phyloP scores from a whole-genome alignment of 2,329 filamentous ascomycete genomes.

The Diaporthe nobilis region DNA sequence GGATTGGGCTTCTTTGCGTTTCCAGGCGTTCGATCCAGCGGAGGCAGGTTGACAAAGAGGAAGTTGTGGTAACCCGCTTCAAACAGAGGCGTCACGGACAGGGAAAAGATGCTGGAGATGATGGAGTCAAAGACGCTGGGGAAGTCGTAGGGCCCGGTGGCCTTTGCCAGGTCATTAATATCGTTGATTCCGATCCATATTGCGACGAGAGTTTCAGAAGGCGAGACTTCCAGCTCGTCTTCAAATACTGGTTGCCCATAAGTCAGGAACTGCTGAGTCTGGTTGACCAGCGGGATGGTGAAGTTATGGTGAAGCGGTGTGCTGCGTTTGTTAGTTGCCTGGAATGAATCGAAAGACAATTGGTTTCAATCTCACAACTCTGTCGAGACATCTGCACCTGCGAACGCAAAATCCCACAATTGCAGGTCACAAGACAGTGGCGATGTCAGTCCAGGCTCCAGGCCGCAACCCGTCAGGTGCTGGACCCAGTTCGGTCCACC shows the following conservation, averaged over 20 bases:
- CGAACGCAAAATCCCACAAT: constrained; percentile 71
- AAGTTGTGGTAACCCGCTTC: constrained; percentile 58
- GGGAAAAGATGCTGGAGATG: constrained; percentile 55
- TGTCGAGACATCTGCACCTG: constrained; percentile 63
- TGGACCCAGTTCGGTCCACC: constrained; percentile 70
- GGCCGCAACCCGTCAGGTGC: constrained; percentile 65
- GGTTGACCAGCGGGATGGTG: constrained; percentile 63
- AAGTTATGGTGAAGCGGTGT: constrained; percentile 66
- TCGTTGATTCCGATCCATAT: constrained; percentile 72
- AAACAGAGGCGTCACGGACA: constrained; percentile 57
- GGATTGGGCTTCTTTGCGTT: constrained; percentile 51
- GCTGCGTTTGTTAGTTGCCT: constrained; percentile 43
- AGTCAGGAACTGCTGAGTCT: constrained; percentile 62
- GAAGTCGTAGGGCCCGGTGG: constrained; percentile 58
- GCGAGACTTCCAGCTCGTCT: constrained; percentile 47
- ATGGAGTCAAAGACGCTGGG: constrained; percentile 60
- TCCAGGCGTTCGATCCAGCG: constrained; percentile 60
- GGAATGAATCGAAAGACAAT: neutral
- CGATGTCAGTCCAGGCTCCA: constrained; percentile 57
- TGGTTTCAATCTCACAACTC: constrained; percentile 49
- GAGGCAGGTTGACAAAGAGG: constrained; percentile 68
- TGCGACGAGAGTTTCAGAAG: constrained; percentile 59
- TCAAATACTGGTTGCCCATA: constrained; percentile 60
- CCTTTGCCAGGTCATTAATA: constrained; percentile 58
- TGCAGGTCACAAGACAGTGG: constrained; percentile 61